Evolutionary conservation across 2,329 filamentous ascomycete genomes (phyloP).

Genomic region (Lasiodiplodia gonubiensis): DNA sequence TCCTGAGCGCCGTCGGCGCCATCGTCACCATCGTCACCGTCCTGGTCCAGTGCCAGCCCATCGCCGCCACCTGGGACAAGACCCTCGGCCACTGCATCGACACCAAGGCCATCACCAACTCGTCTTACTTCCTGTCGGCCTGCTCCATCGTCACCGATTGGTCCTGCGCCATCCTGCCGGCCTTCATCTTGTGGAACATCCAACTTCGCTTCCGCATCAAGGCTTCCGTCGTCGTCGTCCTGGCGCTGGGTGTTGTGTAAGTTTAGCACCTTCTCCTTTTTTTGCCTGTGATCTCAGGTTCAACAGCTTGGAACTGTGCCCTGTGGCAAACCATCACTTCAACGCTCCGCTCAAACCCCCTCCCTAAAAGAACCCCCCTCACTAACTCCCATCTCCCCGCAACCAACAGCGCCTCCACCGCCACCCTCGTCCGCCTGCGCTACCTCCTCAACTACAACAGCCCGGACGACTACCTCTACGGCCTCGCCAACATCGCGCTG

Average conservation of each 20-base stretch:
- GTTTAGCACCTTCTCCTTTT: slow-evolving; percentile 8
- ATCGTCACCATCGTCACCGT: slow-evolving; percentile 16
- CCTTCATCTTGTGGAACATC: slow-evolving; percentile 47
- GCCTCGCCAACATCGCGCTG: slow-evolving; percentile 50
- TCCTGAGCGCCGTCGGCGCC: neutral
- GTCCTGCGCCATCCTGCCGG: slow-evolving; percentile 42
- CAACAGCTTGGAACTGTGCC: too few species aligned
- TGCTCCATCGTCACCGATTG: slow-evolving; percentile 42
- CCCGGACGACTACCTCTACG: slow-evolving; percentile 49
- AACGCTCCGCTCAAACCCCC: neutral
- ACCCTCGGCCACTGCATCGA: neutral
- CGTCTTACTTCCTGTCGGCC: slow-evolving; percentile 44
- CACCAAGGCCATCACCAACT: slow-evolving; percentile 35
- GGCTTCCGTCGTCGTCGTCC: slow-evolving; percentile 52
- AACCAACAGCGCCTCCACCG: slow-evolving; percentile 42
- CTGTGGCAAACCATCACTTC: too few species aligned
- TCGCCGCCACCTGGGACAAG: slow-evolving; percentile 30
- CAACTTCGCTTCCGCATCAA: slow-evolving; percentile 54
- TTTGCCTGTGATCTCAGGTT: neutral
- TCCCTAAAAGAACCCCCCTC: neutral
- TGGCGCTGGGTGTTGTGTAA: slow-evolving; percentile 53
- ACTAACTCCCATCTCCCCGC: slow-evolving; percentile 1
- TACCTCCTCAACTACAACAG: slow-evolving; percentile 50
- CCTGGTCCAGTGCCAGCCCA: slow-evolving; percentile 28
- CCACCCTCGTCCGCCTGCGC: slow-evolving; percentile 51